Base-by-base conservation (phyloP, 148 eudicot genomes). In the Talinum fruticosum region DNA sequence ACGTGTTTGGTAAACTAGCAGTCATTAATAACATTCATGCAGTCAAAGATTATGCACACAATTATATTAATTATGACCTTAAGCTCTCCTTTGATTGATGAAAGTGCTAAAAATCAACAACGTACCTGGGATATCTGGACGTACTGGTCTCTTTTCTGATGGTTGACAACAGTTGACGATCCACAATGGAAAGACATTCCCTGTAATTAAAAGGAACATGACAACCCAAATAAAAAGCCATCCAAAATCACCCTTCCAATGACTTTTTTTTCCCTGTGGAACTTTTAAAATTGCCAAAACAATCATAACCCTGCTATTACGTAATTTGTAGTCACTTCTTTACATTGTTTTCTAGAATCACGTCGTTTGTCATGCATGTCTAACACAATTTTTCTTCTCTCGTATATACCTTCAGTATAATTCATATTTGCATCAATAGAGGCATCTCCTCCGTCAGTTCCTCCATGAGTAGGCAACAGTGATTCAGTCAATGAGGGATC, bases 111-210 rank as follows among this genome's bases (percentile, higher is more conserved):
- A 33, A 47, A 34, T 47, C n/a, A 18, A 18, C 15, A 66, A 5
- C 32, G 26, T 69, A 82, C 81, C 81, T 78, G 81, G 45, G 29
- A 33, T 69, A 59, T 34, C 72, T 44, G 73, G 29, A 57, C 57
- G 80, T 21, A 69, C 66, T 66, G 80, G 77, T 68, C 26, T 68
- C 15, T 36, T 68, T 21, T 29, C 59, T 3, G 32, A 72, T 29
- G 74, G 74, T 47, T 82, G 84, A 74, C 84, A 82, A 62, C 81
- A 82, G 64, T 75, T 82, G 72, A 78, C 59, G 61, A 82, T 70
- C 84, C 84, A 82, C 81, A 78, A 26, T 18, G 84, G 79, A 75
- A 82, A 82, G 41, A 38, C 28, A 34, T 29, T 78, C 12, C 72
- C 81, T 82, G 81, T 62, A 32, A 68, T 1, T 38, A 45, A 75